Evolutionary conservation across 345 rosid species (phyloP).

Genomic region (Gossypioides kirkii): DNA sequence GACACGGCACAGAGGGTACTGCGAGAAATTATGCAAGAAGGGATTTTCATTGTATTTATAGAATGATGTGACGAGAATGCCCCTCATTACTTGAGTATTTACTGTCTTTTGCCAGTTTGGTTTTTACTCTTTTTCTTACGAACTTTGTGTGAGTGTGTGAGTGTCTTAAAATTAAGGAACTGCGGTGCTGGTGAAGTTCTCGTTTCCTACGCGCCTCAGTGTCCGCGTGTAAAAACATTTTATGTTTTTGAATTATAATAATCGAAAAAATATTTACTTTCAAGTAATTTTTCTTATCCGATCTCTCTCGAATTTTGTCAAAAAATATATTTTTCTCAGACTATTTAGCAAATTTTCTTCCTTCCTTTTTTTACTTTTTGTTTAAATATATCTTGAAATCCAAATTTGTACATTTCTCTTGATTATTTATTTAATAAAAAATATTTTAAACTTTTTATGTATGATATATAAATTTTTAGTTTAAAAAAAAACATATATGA

Average conservation of each 20-base stretch:
- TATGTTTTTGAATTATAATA: background rate
- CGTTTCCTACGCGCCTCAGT: background rate
- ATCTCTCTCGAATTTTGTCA: too few species aligned
- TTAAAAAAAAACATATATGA: too few species aligned
- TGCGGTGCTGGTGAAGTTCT: background rate
- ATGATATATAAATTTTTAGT: too few species aligned
- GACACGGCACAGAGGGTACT: slow-evolving; percentile 16
- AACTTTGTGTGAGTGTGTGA: slow-evolving; percentile 1
- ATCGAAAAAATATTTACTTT: background rate
- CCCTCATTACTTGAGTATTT: background rate
- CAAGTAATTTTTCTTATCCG: too few species aligned
- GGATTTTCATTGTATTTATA: slow-evolving; percentile 15
- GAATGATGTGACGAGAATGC: slow-evolving; percentile 14
- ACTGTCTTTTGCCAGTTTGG: background rate
- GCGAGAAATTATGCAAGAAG: background rate
- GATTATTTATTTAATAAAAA: too few species aligned
- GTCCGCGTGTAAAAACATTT: background rate
- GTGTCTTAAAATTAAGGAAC: background rate
- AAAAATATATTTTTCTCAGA: too few species aligned
- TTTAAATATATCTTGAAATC: background rate
- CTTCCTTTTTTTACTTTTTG: too few species aligned
- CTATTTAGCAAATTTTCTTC: too few species aligned
- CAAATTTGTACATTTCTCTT: too few species aligned
- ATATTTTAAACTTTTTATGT: too few species aligned
- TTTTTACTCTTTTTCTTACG: background rate